Percentiles rank a stretch among this genome's conserved stretches.
phyloP scores from a whole-genome alignment of 345 rosid genomes.

The Orychophragmus violaceus region DNA sequence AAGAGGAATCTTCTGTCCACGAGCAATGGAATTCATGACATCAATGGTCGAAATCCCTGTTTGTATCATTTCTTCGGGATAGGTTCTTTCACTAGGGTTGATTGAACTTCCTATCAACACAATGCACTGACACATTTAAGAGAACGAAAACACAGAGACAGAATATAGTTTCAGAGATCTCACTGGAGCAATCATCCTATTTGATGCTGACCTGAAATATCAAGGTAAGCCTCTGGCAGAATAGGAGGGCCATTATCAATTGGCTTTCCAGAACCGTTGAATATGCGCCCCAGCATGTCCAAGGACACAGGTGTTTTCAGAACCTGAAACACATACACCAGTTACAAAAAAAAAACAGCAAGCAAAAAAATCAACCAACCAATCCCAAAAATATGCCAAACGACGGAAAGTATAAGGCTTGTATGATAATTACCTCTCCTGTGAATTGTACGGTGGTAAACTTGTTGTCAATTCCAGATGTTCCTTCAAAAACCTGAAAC shows the following conservation, averaged over 20 bases:
- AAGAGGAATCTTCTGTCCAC: constrained; percentile 97
- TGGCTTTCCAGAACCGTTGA: constrained; percentile 97
- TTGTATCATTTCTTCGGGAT: constrained; percentile 97
- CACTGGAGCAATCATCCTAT: background rate
- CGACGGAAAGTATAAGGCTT: background rate
- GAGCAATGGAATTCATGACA: constrained; percentile 96
- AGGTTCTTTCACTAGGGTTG: constrained; percentile 98
- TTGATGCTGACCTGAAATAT: constrained; percentile 68
- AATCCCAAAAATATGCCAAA: background rate
- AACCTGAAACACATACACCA: constrained; percentile 46
- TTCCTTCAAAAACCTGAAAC: constrained; percentile 84
- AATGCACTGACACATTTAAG: background rate
- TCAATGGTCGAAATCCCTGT: constrained; percentile 97
- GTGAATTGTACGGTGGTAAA: constrained; percentile 87
- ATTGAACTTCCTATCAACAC: constrained; percentile 72
- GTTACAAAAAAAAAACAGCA: background rate
- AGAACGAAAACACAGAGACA: background rate
- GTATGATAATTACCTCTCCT: constrained; percentile 53
- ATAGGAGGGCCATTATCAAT: constrained; percentile 97
- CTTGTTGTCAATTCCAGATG: constrained; percentile 93
- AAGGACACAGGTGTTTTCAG: constrained; percentile 87
- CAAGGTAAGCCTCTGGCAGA: constrained; percentile 92
- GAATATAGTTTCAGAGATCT: background rate
- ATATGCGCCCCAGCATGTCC: constrained; percentile 98
- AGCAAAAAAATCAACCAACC: background rate